Evolutionary conservation across 805 yeast species (phyloP).

Genomic region (Dipodascus geniculatus): DNA sequence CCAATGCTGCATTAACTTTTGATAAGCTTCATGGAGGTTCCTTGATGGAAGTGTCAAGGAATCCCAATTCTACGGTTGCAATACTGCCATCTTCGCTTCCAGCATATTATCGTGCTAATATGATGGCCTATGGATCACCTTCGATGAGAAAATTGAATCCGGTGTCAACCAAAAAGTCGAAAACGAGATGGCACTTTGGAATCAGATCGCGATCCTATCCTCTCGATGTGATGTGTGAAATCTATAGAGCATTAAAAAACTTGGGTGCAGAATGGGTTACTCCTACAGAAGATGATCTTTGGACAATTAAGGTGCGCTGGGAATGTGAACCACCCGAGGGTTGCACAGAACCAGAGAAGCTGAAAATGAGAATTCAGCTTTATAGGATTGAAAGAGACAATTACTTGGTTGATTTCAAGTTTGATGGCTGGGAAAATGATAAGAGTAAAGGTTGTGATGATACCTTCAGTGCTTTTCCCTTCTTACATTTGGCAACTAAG

Average conservation of each 20-base stretch:
- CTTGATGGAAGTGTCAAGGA: conserved; percentile 14
- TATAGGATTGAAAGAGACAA: conserved; percentile 94
- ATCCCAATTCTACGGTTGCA: conserved; percentile 76
- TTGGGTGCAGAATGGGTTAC: conserved; percentile 96
- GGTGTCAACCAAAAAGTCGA: conserved; percentile 65
- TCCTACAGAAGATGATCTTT: conserved; percentile 86
- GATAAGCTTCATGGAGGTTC: conserved; percentile 24
- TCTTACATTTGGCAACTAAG: conserved; percentile 81
- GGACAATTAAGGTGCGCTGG: conserved; percentile 97
- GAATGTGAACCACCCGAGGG: conserved; percentile 35
- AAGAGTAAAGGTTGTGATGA: conserved; percentile 42
- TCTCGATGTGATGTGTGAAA: conserved; percentile 96
- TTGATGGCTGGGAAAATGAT: conserved; percentile 83
- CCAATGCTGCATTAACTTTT: conserved; percentile 29
- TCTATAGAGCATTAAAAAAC: conserved; percentile 84
- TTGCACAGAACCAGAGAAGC: conserved; percentile 39
- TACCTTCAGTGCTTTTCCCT: conserved; percentile 92
- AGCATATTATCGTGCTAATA: conserved; percentile 84
- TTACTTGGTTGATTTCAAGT: conserved; percentile 91
- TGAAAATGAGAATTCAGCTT: conserved; percentile 95
- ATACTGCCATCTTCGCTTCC: conserved; percentile 90
- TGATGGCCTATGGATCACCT: conserved; percentile 52
- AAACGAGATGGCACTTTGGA: conserved; percentile 98
- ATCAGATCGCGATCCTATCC: conserved; percentile 94
- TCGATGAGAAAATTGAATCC: conserved; percentile 28